Percentiles rank a stretch among this genome's conserved stretches.
phyloP scores from a whole-genome alignment of 2,329 filamentous ascomycete species.

The Fusarium hainanense region DNA sequence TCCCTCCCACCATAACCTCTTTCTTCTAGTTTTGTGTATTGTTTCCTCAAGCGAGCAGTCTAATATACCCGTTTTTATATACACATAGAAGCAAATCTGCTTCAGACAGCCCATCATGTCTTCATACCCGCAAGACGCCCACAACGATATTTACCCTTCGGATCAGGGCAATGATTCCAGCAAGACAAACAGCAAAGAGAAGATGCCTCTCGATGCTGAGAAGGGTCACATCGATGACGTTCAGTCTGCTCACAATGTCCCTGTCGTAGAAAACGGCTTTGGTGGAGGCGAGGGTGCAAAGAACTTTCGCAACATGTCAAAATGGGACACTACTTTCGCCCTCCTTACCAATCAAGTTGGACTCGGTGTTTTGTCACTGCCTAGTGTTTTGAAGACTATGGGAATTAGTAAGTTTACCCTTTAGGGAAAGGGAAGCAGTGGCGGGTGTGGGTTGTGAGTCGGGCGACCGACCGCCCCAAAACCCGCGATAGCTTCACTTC shows the following conservation, averaged over 20 bases:
- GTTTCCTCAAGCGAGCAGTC: slow-evolving; percentile 10
- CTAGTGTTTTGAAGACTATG: slow-evolving; percentile 74
- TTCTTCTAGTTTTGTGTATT: background rate
- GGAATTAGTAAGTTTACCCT: slow-evolving; percentile 59
- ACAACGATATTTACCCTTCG: slow-evolving; percentile 43
- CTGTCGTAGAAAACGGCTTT: slow-evolving; percentile 46
- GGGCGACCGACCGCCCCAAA: background rate
- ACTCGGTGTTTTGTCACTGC: slow-evolving; percentile 71
- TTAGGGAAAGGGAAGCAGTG: background rate
- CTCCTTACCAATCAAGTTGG: slow-evolving; percentile 52
- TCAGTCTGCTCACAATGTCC: slow-evolving; percentile 30
- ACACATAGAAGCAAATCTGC: background rate
- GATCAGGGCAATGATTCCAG: slow-evolving; percentile 43
- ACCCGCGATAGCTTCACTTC: background rate
- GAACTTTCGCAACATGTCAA: slow-evolving; percentile 49
- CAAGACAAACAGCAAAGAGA: slow-evolving; percentile 45
- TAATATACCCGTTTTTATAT: background rate
- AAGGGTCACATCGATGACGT: slow-evolving; percentile 28
- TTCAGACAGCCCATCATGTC: slow-evolving; percentile 32
- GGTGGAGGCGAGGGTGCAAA: slow-evolving; percentile 47
- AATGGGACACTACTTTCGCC: slow-evolving; percentile 50
- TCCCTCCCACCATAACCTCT: background rate
- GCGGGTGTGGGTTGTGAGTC: background rate
- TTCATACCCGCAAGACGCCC: slow-evolving; percentile 31
- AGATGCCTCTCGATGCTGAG: slow-evolving; percentile 36